Evolutionary conservation across 805 yeast genomes (phyloP), one percentile per base, ranked within the genome.

Genomic region (Monosporozyma solicola): DNA sequence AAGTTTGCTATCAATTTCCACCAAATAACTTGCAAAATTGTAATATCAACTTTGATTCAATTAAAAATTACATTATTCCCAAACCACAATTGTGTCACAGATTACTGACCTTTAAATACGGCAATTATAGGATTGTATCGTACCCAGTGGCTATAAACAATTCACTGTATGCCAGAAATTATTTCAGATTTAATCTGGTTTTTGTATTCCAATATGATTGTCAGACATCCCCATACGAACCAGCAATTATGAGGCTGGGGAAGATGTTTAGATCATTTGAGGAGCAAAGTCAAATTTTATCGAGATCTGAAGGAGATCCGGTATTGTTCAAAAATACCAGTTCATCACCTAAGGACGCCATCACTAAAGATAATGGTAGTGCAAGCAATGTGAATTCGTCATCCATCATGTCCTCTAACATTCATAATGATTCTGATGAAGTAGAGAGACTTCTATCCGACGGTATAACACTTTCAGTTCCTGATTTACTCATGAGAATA

Each of bases 51-150:
- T 94, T 95, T 67, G 95, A 89, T 64, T 76, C 87, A 1, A 83
- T 94, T 45, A 88, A 88, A 64, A 92, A 89, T 73, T 94, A 87
- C 66, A 80, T 94, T 47, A 92, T 94, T 29, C 99, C 99, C 1
- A 94, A 94, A 63, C 91, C 96, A 0, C 88, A 85, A 48, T 74
- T 94, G 25, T 94, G 98, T 67, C 88, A 92, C 66, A 77, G 85
- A 55, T 74, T 92, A 41, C 77, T 95, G 24, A 80, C 94, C 1
- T 75, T 90, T 60, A 83, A 87, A 57, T 80, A 84, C 57, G 84
- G 81, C 35, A 77, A 80, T 47, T 87, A 80, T 64, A 73, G 88
- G 54, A 80, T 95, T 1, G 78, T 87, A 20, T 96, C 97, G 13
- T 90, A 81, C 63, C 99, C 99, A 0, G 95, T 92, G 1, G 83